These are phyloP conservation scores for Rhodotorula graminis DNA, from an alignment of 768 basidiomycete species.

Conservation along the genomic window DNA sequence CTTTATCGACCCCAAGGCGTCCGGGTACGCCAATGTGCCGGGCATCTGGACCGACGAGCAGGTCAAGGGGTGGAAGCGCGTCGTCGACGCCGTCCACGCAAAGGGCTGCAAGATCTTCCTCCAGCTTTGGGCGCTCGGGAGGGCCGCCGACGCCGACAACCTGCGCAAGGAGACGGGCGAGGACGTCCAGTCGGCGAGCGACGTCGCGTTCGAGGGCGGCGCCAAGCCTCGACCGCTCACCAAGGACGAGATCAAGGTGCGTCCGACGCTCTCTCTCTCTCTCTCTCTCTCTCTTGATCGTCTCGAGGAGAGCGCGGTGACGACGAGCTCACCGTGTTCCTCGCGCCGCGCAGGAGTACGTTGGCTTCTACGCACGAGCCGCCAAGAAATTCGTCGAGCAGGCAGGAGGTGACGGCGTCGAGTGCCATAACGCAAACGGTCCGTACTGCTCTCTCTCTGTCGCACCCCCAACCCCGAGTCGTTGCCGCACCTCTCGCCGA, in stretches of 20 bases:
- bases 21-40: conserved; percentile 47
- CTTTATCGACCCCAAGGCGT: conserved; percentile 48
- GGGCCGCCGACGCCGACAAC: conserved; percentile 44
- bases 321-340: no score
- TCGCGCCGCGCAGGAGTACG: conserved; percentile 47
- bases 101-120: conserved; percentile 55
- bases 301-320: no score
- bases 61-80: conserved; percentile 57
- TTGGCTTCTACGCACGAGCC: conserved; percentile 54
- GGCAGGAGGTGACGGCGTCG: conserved; percentile 67
- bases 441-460: no score
- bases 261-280: conserved; percentile 53
- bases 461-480: background rate
- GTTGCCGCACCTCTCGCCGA: no score
- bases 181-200: conserved; percentile 31
- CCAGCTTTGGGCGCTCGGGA: conserved; percentile 61
- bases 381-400: conserved; percentile 53
- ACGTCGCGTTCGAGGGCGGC: conserved; percentile 25
- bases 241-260: conserved; percentile 49
- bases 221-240: conserved; percentile 27
- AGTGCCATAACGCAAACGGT: conserved; percentile 49
- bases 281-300: no score
- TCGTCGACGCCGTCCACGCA: conserved; percentile 57
- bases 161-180: conserved; percentile 4
- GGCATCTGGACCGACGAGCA: conserved; percentile 48